Percentiles rank a stretch among this genome's conserved stretches.
phyloP scores from a whole-genome alignment of 2,329 filamentous ascomycete species.

The Emydomyces testavorans region DNA sequence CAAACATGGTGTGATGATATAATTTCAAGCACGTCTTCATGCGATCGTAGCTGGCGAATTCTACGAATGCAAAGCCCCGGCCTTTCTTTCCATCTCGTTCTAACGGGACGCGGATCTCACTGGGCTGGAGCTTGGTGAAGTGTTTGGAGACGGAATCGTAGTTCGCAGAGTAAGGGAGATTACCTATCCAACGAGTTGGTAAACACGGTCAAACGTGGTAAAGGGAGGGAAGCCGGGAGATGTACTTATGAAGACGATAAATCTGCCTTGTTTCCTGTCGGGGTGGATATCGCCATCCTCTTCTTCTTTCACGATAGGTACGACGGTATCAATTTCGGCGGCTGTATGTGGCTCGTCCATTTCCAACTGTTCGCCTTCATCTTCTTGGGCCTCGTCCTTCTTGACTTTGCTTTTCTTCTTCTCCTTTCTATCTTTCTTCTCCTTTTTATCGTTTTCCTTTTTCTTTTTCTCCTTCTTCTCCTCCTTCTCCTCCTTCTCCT shows the following conservation, averaged over 20 bases:
- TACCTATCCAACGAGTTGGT: slow-evolving; percentile 44
- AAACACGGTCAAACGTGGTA: slow-evolving; percentile 13
- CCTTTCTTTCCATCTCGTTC: slow-evolving; percentile 52
- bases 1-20: slow-evolving; percentile 76
- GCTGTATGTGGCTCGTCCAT: slow-evolving; percentile 9
- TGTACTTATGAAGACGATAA: slow-evolving; percentile 66
- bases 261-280: slow-evolving; percentile 41
- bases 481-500: slow-evolving; percentile 13
- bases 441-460: slow-evolving; percentile 18
- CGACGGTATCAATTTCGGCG: slow-evolving; percentile 14
- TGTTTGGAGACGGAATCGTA: slow-evolving; percentile 57
- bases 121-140: slow-evolving; percentile 64
- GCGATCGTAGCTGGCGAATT: slow-evolving; percentile 73
- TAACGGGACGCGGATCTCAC: slow-evolving; percentile 60
- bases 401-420: slow-evolving; percentile 15
- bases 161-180: slow-evolving; percentile 77
- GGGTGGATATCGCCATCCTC: slow-evolving; percentile 11
- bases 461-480: slow-evolving; percentile 17
- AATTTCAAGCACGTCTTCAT: slow-evolving; percentile 89
- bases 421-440: slow-evolving; percentile 20
- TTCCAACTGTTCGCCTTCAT: slow-evolving; percentile 11
- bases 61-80: slow-evolving; percentile 74
- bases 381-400: slow-evolving; percentile 21
- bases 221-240: not conserved
- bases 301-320: slow-evolving; percentile 16